A percentile compares a stretch with the other conserved stretches of the same genome.
These are phyloP conservation scores for Acanthamoeba healyi DNA, from an alignment of 208 protist species.

Conservation along the genomic window DNA sequence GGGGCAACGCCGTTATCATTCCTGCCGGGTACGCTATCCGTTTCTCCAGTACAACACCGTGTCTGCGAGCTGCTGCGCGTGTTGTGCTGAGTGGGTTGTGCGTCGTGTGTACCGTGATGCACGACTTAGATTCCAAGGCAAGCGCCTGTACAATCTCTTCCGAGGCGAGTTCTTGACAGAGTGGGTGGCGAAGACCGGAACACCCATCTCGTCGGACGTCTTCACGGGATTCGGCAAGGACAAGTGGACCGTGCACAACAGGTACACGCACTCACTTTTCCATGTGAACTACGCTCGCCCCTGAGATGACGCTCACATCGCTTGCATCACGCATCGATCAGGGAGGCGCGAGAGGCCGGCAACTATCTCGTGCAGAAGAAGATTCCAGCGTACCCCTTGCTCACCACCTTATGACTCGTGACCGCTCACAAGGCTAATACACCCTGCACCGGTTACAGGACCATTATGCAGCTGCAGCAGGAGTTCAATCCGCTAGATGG, in stretches of 20 bases:
- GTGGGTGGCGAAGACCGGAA: conserved; percentile 21
- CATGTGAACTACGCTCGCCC: neutral
- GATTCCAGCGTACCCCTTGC: neutral
- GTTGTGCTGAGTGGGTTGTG: neutral
- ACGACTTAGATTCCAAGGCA: conserved; percentile 37
- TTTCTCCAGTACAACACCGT: neutral
- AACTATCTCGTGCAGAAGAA: conserved; percentile 55
- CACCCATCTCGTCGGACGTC: conserved; percentile 19
- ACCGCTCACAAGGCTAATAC: neutral
- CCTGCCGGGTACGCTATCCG: conserved; percentile 31
- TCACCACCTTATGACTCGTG: neutral
- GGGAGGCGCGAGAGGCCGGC: conserved; percentile 50
- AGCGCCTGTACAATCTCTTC: conserved; percentile 74
- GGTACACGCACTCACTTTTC: neutral
- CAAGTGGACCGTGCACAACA: conserved; percentile 58
- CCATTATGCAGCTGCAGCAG: neutral
- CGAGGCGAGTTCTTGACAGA: conserved; percentile 41
- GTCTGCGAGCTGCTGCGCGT: neutral
- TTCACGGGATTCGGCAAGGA: conserved; percentile 72
- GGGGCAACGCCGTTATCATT: conserved; percentile 39
- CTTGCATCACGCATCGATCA: neutral
- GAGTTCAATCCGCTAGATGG: conserved; percentile 9
- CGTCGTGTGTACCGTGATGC: too few relatives aligned
- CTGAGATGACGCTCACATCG: neutral
- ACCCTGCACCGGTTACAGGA: neutral